Percentiles rank a stretch among this genome's conserved stretches.
These are phyloP conservation scores for Lactuca sativa DNA, from an alignment of 129 eudicot genomes.

Conservation along the genomic window DNA sequence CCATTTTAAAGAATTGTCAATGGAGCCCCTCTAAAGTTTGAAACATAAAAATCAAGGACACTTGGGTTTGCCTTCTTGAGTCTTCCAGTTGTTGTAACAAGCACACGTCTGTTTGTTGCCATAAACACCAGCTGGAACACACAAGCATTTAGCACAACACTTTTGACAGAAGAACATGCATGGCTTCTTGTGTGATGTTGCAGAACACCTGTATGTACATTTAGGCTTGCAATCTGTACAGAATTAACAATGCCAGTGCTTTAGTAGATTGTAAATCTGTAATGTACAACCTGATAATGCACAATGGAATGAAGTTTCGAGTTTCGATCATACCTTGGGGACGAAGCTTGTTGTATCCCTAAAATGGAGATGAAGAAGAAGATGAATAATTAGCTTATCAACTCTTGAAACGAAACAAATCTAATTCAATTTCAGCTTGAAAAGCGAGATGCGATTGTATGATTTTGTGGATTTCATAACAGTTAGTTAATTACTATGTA, in stretches of 20 bases:
- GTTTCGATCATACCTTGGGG: constrained; percentile 39
- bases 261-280: constrained; percentile 7
- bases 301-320: neutral
- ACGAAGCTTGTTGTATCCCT: constrained; percentile 57
- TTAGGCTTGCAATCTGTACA: constrained; percentile 55
- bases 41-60: constrained; percentile 44
- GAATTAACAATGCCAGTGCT: neutral
- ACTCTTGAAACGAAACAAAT: neutral
- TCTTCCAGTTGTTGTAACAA: constrained; percentile 85
- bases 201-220: constrained; percentile 67
- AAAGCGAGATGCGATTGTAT: neutral
- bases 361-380: neutral
- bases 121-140: constrained; percentile 66
- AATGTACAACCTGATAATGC: constrained; percentile 4
- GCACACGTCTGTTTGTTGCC: constrained; percentile 66
- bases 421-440: neutral
- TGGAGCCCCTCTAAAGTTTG: constrained; percentile 6
- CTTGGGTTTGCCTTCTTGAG: constrained; percentile 66
- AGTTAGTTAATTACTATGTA: too few species aligned
- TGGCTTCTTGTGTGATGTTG: constrained; percentile 78
- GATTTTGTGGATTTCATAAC: neutral
- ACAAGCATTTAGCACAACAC: constrained; percentile 70
- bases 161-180: constrained; percentile 71
- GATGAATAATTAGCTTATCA: neutral
- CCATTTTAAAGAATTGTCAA: constrained; percentile 15